These are phyloP conservation scores for Arthrobotrys iridis DNA, from an alignment of 2,329 filamentous ascomycete genomes.

Conservation along the genomic window DNA sequence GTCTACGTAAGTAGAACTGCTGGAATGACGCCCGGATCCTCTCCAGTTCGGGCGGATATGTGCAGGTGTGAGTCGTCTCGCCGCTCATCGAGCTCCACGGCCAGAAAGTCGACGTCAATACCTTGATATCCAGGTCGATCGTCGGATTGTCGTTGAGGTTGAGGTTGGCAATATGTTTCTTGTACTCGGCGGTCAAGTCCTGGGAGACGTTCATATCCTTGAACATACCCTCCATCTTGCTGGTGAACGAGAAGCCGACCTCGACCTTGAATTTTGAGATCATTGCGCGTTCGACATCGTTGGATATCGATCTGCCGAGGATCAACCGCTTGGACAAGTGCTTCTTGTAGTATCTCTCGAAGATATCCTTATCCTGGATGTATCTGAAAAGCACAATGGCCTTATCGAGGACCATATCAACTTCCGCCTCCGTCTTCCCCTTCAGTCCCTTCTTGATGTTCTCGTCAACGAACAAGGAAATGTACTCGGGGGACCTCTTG, in stretches of 20 bases:
- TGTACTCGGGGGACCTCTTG: constrained; percentile 82
- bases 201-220: constrained; percentile 90
- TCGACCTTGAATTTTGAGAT: constrained; percentile 97
- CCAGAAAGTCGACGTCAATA: constrained; percentile 95
- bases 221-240: constrained; percentile 96
- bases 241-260: constrained; percentile 90
- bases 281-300: constrained; percentile 94
- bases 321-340: constrained; percentile 88
- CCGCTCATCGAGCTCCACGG: constrained; percentile 85
- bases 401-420: constrained; percentile 85
- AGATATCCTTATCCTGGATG: constrained; percentile 89
- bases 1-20: constrained; percentile 84
- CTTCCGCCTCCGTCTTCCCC: constrained; percentile 87
- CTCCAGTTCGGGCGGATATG: constrained; percentile 78
- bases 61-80: constrained; percentile 70
- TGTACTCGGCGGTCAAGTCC: constrained; percentile 82
- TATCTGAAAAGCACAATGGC: constrained; percentile 89
- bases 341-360: constrained; percentile 98
- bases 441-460: constrained; percentile 93
- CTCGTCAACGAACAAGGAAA: constrained; percentile 96
- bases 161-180: constrained; percentile 71
- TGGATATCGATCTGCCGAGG: constrained; percentile 87
- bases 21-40: constrained; percentile 84
- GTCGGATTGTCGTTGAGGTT: constrained; percentile 68
- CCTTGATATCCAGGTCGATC: constrained; percentile 82